Conservation (phyloP, 2,329 filamentous ascomycete genomes). For the Nemania sp. region DNA sequence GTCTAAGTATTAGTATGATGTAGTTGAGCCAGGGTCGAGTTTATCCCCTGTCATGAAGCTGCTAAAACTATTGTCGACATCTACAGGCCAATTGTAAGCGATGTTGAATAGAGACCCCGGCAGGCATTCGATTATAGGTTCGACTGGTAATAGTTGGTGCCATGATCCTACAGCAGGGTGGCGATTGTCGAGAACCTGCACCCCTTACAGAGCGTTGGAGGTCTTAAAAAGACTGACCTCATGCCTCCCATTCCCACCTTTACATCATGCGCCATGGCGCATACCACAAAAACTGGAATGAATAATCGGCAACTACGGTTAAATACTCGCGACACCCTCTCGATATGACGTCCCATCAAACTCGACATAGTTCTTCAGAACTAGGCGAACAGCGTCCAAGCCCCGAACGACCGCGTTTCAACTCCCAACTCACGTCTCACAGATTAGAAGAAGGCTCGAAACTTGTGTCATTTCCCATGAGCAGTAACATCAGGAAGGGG, state of each 20-base stretch:
- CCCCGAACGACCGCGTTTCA: constrained; percentile 60
- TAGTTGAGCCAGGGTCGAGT: constrained; percentile 25
- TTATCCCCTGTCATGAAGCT: constrained; percentile 11
- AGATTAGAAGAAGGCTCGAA: constrained; percentile 63
- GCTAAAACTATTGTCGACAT: not conserved
- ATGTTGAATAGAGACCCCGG: not conserved
- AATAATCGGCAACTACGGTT: constrained; percentile 28
- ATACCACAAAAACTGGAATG: constrained; percentile 30
- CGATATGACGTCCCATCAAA: constrained; percentile 45
- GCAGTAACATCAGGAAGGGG: constrained; percentile 61
- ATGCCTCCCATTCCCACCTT: constrained; percentile 36
- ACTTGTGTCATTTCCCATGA: constrained; percentile 56
- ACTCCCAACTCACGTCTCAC: constrained; percentile 63
- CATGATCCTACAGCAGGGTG: constrained; percentile 12
- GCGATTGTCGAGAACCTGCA: constrained; percentile 11
- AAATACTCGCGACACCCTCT: constrained; percentile 22
- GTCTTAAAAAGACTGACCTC: constrained; percentile 46
- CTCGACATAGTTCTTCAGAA: constrained; percentile 40
- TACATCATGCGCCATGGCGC: constrained; percentile 19
- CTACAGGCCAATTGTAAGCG: constrained; percentile 4
- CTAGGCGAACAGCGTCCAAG: constrained; percentile 34
- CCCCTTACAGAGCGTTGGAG: constrained; percentile 8
- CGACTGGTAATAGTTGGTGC: constrained; percentile 12
- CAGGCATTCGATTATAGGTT: not conserved
- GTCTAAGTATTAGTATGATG: constrained; percentile 24